A percentile compares a stretch with the other conserved stretches of the same genome.
These are phyloP conservation scores for Articulospora tetracladia DNA, from an alignment of 495 filamentous ascomycete species.

Conservation along the genomic window DNA sequence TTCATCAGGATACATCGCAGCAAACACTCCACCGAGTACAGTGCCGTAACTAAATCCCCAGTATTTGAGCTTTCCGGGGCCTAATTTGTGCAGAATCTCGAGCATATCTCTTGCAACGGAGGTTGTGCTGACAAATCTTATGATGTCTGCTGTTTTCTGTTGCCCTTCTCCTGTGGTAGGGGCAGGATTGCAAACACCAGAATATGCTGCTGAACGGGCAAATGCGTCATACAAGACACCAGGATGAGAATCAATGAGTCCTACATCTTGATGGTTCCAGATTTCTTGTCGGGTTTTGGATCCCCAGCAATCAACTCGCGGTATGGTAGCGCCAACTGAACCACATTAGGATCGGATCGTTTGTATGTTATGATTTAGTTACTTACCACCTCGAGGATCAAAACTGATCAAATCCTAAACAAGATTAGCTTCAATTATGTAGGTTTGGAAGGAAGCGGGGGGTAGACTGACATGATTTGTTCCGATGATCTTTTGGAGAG, in stretches of 20 bases:
- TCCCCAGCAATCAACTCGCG: not conserved
- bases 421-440: not conserved
- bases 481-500: not conserved
- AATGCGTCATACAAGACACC: not conserved
- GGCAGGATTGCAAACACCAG: not conserved
- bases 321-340: not conserved
- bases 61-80: not conserved
- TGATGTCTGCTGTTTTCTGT: not conserved
- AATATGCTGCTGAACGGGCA: not conserved
- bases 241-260: not conserved
- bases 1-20: not conserved
- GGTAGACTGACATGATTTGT: not conserved
- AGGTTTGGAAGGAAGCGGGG: too few species aligned
- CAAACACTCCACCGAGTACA: not conserved
- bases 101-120: not conserved
- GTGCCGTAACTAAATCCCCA: constrained; percentile 1
- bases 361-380: too few species aligned
- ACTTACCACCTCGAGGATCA: not conserved
- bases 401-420: not conserved
- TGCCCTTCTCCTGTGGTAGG: too few species aligned
- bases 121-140: not conserved
- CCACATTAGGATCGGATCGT: too few species aligned
- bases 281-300: not conserved
- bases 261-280: not conserved
- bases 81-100: not conserved